phyloP scores from a whole-genome alignment of 1,139 yeast genomes.

The Taphrina wiesneri region DNA sequence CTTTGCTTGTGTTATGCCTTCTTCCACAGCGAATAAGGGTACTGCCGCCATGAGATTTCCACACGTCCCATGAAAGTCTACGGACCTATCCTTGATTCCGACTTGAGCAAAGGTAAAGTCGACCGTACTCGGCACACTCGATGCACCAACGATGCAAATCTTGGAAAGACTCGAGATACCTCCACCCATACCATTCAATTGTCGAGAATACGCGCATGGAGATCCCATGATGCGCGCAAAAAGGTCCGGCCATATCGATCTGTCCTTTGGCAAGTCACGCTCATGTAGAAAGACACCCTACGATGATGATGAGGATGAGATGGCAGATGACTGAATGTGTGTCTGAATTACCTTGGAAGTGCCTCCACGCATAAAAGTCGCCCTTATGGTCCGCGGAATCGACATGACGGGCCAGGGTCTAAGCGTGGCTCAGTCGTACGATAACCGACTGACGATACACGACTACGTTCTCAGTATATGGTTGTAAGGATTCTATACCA shows the following conservation, averaged over 20 bases:
- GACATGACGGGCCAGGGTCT: no score
- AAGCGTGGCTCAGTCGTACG: no score
- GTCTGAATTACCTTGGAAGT: conserved; percentile 1
- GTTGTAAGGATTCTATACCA: no score
- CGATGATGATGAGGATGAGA: not conserved
- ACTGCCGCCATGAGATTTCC: conserved; percentile 17
- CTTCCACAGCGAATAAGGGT: conserved; percentile 11
- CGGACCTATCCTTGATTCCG: not conserved
- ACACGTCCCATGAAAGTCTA: conserved; percentile 14
- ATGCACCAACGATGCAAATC: not conserved
- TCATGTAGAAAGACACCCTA: conserved; percentile 7
- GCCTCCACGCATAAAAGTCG: conserved; percentile 12
- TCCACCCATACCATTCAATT: conserved; percentile 23
- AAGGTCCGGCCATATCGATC: conserved; percentile 15
- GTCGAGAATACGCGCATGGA: conserved; percentile 4
- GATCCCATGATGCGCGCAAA: conserved; percentile 14
- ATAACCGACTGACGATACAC: no score
- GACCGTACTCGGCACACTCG: not conserved
- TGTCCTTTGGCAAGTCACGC: not conserved
- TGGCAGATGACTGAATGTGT: no score
- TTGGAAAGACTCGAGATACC: conserved; percentile 9
- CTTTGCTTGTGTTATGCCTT: not conserved
- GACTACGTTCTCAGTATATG: no score
- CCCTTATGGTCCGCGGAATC: not conserved
- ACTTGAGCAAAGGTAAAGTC: conserved; percentile 18